phyloP scores from a whole-genome alignment of 208 protist species.

The Acanthamoeba lenticulata region DNA sequence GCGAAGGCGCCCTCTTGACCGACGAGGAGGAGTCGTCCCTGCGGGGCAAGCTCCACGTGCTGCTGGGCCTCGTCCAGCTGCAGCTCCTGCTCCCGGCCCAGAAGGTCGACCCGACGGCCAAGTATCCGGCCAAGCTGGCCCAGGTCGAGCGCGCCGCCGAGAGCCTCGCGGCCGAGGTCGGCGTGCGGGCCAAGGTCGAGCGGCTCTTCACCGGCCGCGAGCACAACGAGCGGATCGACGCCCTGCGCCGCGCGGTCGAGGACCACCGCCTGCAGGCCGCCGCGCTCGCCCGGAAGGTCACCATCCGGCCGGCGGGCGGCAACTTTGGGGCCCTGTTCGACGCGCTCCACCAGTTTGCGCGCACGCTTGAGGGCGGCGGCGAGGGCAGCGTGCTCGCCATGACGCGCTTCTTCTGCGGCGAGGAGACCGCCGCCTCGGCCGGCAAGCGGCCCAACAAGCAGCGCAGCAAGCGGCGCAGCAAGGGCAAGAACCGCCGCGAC shows the following conservation, averaged over 20 bases:
- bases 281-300: constrained; percentile 17
- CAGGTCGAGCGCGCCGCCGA: background rate
- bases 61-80: constrained; percentile 35
- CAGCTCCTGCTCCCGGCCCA: constrained; percentile 42
- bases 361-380: constrained; percentile 32
- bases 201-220: constrained; percentile 52
- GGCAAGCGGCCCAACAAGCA: background rate
- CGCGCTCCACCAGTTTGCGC: constrained; percentile 48
- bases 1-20: background rate
- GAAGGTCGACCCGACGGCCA: constrained; percentile 55
- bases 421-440: background rate
- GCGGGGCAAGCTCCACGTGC: constrained; percentile 14
- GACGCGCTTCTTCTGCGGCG: constrained; percentile 7
- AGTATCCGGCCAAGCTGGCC: constrained; percentile 33
- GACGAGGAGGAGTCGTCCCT: background rate
- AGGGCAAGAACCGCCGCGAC: background rate
- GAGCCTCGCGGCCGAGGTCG: background rate
- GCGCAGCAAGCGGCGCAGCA: background rate
- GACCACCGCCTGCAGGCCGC: background rate
- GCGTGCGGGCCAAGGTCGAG: constrained; percentile 5
- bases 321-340: constrained; percentile 58
- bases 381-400: constrained; percentile 32
- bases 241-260: background rate
- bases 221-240: constrained; percentile 7
- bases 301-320: constrained; percentile 3